phyloP scores from a whole-genome alignment of 2,329 filamentous ascomycete genomes.

The Aspergillus terreus region DNA sequence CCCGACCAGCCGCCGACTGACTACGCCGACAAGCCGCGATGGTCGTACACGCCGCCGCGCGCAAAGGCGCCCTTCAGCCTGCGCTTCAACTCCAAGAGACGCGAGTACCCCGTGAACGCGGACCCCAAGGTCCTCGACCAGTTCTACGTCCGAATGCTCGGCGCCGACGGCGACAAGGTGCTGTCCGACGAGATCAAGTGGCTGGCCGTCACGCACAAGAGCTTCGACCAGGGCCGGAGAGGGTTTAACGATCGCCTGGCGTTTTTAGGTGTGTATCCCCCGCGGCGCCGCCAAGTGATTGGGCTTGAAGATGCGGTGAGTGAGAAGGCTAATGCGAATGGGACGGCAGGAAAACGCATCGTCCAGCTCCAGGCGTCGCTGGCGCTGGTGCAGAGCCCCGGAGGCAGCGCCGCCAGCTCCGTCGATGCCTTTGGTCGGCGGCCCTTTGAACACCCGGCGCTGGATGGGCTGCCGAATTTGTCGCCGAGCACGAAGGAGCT shows the following conservation, averaged over 20 bases:
- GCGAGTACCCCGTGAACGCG: constrained; percentile 64
- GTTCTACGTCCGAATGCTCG: constrained; percentile 74
- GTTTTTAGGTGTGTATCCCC: constrained; percentile 65
- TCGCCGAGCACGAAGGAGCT: constrained; percentile 57
- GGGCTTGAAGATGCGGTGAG: background rate
- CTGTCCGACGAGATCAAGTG: constrained; percentile 92
- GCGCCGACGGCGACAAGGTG: constrained; percentile 65
- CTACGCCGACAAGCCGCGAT: constrained; percentile 53
- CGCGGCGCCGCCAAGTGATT: too few species aligned
- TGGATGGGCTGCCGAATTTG: constrained; percentile 72
- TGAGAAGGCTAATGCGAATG: constrained; percentile 1
- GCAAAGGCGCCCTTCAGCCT: constrained; percentile 65
- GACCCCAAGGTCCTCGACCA: constrained; percentile 70
- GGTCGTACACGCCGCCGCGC: constrained; percentile 64
- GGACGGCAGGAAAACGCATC: constrained; percentile 56
- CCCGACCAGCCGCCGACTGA: constrained; percentile 27
- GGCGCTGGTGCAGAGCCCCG: constrained; percentile 52
- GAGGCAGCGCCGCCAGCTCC: constrained; percentile 31
- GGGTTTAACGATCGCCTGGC: constrained; percentile 92
- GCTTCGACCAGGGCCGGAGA: constrained; percentile 89
- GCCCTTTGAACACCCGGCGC: constrained; percentile 66
- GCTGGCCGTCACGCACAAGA: constrained; percentile 96
- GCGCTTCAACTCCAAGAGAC: constrained; percentile 31
- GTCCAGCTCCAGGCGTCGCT: constrained; percentile 63
- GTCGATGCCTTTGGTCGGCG: constrained; percentile 54